phyloP scores from a whole-genome alignment of 225 moss, liverwort and hornwort species.

The Straminergon stramineum region DNA sequence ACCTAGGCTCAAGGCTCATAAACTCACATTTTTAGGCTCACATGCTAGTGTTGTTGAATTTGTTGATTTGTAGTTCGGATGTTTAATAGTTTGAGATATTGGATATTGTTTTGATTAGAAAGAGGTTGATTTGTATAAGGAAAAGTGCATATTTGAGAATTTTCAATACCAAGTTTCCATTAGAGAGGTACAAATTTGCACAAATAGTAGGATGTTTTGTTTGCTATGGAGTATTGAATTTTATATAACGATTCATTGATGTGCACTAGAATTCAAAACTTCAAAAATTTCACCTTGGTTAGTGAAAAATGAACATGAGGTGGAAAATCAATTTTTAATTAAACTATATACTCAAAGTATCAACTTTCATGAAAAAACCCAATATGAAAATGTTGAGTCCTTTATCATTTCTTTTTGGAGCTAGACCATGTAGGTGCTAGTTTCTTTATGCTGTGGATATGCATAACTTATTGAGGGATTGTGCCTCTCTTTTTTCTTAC shows the following conservation, averaged over 20 bases:
- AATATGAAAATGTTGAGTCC: background rate
- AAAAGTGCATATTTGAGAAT: background rate
- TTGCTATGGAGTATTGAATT: background rate
- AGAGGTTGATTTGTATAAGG: background rate
- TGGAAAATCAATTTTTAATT: background rate
- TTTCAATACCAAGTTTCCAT: background rate
- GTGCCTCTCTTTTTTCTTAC: accelerated
- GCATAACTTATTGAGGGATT: background rate
- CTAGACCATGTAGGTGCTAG: background rate
- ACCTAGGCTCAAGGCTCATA: too few species aligned
- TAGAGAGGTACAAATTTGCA: background rate
- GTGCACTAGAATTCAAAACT: background rate
- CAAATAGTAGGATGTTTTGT: too few species aligned
- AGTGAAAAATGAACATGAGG: background rate
- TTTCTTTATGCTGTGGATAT: background rate
- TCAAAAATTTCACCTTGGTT: background rate
- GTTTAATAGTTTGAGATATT: background rate
- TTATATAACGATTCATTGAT: background rate
- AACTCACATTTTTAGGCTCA: too few species aligned
- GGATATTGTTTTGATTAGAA: background rate
- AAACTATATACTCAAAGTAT: background rate
- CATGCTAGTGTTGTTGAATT: too few species aligned
- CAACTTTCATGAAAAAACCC: background rate
- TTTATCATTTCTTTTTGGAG: background rate
- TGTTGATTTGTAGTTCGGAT: background rate